phyloP scores from a whole-genome alignment of 176 grass and related monocot genomes.

The Triticum monococcum region DNA sequence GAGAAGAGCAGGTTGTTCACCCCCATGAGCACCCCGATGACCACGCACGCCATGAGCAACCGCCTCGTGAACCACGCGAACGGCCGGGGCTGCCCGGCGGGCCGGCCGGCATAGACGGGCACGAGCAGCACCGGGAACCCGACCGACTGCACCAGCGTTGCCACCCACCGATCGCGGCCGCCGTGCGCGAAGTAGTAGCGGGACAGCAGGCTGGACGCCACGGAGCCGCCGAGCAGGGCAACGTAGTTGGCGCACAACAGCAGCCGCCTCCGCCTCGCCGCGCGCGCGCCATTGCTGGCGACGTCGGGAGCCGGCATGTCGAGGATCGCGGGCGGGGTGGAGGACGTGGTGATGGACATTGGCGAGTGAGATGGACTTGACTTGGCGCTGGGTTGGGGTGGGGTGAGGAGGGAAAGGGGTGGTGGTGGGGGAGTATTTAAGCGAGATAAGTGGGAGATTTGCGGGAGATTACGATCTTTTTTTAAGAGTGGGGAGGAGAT shows the following conservation, averaged over 20 bases:
- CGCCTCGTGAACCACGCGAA: slow-evolving; percentile 52
- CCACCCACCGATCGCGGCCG: slow-evolving; percentile 72
- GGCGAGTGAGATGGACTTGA: slow-evolving; percentile 19
- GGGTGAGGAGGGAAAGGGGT: slow-evolving; percentile 21
- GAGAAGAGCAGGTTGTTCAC: slow-evolving; percentile 91
- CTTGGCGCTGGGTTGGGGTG: not conserved
- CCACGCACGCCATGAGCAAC: slow-evolving; percentile 46
- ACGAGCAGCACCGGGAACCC: slow-evolving; percentile 84
- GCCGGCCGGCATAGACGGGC: slow-evolving; percentile 51
- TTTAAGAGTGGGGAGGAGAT: slow-evolving; percentile 15
- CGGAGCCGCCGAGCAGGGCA: slow-evolving; percentile 69
- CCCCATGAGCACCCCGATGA: slow-evolving; percentile 83
- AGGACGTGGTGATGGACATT: slow-evolving; percentile 30
- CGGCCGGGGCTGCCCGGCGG: slow-evolving; percentile 26
- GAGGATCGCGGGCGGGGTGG: slow-evolving; percentile 29
- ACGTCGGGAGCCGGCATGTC: slow-evolving; percentile 20
- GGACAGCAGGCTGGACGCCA: slow-evolving; percentile 75
- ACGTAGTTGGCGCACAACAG: slow-evolving; percentile 64
- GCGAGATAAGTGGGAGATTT: slow-evolving; percentile 41
- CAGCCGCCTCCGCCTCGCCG: slow-evolving; percentile 8
- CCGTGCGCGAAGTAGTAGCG: slow-evolving; percentile 91
- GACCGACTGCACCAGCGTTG: slow-evolving; percentile 83
- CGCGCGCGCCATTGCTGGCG: not conserved
- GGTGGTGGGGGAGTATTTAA: slow-evolving; percentile 54
- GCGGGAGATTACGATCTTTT: slow-evolving; percentile 22